Conservation (phyloP, 306 rosid genomes). For the Trifolium pratense region DNA sequence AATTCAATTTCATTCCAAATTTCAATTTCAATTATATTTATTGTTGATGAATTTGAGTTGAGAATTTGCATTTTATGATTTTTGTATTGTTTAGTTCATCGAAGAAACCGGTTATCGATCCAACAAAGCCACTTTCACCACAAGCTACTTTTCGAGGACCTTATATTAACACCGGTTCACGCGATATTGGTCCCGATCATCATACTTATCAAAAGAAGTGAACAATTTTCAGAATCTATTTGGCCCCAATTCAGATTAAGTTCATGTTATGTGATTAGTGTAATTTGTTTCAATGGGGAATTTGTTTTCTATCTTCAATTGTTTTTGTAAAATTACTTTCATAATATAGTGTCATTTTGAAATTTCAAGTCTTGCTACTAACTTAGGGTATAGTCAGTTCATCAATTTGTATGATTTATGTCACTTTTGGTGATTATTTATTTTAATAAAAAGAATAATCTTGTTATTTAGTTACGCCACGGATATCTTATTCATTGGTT, state of each 20-base stretch:
- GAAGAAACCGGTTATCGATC: slow-evolving; percentile 78
- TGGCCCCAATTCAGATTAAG: neutral
- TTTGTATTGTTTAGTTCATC: slow-evolving; percentile 63
- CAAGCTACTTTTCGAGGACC: slow-evolving; percentile 99
- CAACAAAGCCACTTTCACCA: slow-evolving; percentile 82
- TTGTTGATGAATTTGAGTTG: neutral
- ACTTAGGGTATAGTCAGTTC: neutral
- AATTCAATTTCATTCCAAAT: neutral
- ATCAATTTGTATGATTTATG: neutral
- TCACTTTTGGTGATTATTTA: neutral
- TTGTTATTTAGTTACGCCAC: neutral
- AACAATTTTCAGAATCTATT: slow-evolving; percentile 29
- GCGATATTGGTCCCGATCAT: slow-evolving; percentile 83
- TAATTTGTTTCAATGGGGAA: neutral
- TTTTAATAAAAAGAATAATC: neutral
- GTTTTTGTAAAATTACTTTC: neutral
- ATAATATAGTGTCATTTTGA: neutral
- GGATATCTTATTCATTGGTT: neutral
- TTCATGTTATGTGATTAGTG: neutral
- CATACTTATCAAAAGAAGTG: slow-evolving; percentile 67
- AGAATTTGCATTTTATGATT: neutral
- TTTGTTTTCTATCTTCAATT: neutral
- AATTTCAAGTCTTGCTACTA: neutral
- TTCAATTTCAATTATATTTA: neutral
- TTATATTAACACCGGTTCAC: slow-evolving; percentile 90